Base-by-base conservation (phyloP, 1,284 basidiomycete species). In the Taiwanofungus camphoratus region DNA sequence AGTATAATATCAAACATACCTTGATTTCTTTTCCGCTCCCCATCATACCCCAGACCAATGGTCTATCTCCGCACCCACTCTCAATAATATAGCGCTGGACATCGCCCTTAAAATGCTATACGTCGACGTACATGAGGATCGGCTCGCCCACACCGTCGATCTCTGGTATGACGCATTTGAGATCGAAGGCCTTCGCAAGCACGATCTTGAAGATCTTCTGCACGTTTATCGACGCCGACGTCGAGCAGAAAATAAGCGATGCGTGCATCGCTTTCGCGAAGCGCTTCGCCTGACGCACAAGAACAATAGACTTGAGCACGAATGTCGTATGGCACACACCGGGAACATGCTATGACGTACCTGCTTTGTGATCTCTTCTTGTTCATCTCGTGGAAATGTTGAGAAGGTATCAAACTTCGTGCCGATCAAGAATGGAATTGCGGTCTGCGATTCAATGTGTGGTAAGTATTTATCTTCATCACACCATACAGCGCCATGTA, bases 151-250 rank as follows among this genome's bases (percentile, higher is more conserved):
- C 86, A 42, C 90, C 89, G 61, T 93, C 90, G 53, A 96, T 95
- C 70, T 97, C 93, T 30, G 93, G 92, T 56, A 97, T 94, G 50
- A 95, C 92, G 61, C 92, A 95, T 78, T 96, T 91, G 47, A 87
- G 73, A 65, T 91, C 89, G 57, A 92, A 92, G 23, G 89, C 88
- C 62, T 92, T 91, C 41, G 87, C 87, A 39, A 92, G 75, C 34
- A 93, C 87, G 64, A 94, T 93, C 74, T 97, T 96, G 82, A 97
- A 97, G 56, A 98, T 98, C 76, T 98, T 96, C 74, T 98, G 95
- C 41, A 99, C 94, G 64, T 99, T 98, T 72, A 98, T 96, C 47
- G 92, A 92, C 54, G 94, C 92, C 30, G 90, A 91, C 31, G 95
- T 98, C 34, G 93, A 97, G 68, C 93, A 98, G 68, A 98, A 99